Base-by-base conservation (phyloP, 129 eudicot genomes). In the Pittosporum tobira region DNA sequence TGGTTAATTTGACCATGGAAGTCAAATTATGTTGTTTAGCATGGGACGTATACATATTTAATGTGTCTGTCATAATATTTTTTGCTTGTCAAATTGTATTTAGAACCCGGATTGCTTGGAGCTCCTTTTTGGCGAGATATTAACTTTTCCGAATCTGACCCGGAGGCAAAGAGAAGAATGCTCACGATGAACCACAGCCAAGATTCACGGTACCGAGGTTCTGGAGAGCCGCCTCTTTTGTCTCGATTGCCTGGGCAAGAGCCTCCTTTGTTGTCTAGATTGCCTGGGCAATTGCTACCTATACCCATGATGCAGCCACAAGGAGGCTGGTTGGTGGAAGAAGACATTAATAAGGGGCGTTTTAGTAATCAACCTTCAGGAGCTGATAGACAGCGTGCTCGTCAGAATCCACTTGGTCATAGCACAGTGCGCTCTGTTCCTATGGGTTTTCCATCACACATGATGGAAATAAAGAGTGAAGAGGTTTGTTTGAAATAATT, bases 81-180 rank as follows among this genome's bases (percentile, higher is more conserved):
- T 51, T 31, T 61, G 28, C 42, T 31, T 12, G 12, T 54, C n/a
- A n/a, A n/a, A 49, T 62, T 44, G 12, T 36, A 51, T 66, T 62
- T 69, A 88, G 96, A 78, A 77, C 89, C 86, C 58, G 79, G 95
- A 76, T 75, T 90, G 63, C 95, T 82, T 73, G 89, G 89, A 43
- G 79, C 64, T 71, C 89, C 89, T 61, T 67, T 64, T 43, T 64
- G 79, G 60, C 76, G 84, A 61, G 89, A 75, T 55, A 59, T n/a
- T n/a, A n/a, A n/a, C n/a, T n/a, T n/a, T n/a, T n/a, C n/a, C n/a
- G n/a, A n/a, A n/a, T n/a, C n/a, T n/a, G n/a, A n/a, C n/a, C n/a
- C n/a, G n/a, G n/a, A n/a, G n/a, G n/a, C n/a, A n/a, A n/a, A n/a
- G n/a, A n/a, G n/a, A n/a, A n/a, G n/a, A n/a, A n/a, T n/a, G n/a